Conservation (phyloP, 257 asterid species). For the Craterostigma plantagineum region DNA sequence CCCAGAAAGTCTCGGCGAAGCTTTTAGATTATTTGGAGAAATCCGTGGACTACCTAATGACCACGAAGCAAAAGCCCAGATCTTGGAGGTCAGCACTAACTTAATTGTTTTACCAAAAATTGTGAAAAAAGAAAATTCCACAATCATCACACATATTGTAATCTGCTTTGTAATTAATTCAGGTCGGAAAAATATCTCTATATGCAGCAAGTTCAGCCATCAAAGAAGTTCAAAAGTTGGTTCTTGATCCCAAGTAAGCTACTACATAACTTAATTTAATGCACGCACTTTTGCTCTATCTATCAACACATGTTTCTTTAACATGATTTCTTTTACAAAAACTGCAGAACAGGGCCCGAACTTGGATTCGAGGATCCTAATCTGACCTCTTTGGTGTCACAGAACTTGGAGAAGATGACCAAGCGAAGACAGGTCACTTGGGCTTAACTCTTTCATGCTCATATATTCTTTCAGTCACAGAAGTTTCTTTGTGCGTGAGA, state of each 20-base stretch:
- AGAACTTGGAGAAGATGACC: constrained; percentile 65
- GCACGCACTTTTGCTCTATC: constrained; percentile 6
- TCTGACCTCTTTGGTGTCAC: constrained; percentile 49
- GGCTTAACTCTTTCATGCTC: constrained; percentile 12
- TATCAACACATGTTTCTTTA: neutral
- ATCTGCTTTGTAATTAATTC: constrained; percentile 17
- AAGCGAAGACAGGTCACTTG: constrained; percentile 59
- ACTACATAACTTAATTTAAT: constrained; percentile 10
- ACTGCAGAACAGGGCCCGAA: constrained; percentile 63
- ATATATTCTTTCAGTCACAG: too few relatives aligned
- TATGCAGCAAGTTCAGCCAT: constrained; percentile 94
- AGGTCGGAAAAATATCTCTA: constrained; percentile 87
- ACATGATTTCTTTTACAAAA: neutral
- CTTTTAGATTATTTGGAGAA: constrained; percentile 59
- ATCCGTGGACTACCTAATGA: constrained; percentile 86
- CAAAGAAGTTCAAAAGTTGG: constrained; percentile 90
- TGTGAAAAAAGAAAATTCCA: constrained; percentile 5
- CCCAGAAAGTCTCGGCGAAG: constrained; percentile 77
- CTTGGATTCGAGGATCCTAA: constrained; percentile 83
- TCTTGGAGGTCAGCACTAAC: constrained; percentile 46
- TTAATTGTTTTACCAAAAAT: constrained; percentile 5
- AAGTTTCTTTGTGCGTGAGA: too few relatives aligned
- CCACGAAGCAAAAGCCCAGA: constrained; percentile 67
- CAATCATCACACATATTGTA: neutral
- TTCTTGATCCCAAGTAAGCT: constrained; percentile 89